A percentile compares a stretch with the other conserved stretches of the same genome.
Evolutionary conservation across 108 stramenopile genomes (phyloP).

Genomic region (Discostella pseudostelligera): DNA sequence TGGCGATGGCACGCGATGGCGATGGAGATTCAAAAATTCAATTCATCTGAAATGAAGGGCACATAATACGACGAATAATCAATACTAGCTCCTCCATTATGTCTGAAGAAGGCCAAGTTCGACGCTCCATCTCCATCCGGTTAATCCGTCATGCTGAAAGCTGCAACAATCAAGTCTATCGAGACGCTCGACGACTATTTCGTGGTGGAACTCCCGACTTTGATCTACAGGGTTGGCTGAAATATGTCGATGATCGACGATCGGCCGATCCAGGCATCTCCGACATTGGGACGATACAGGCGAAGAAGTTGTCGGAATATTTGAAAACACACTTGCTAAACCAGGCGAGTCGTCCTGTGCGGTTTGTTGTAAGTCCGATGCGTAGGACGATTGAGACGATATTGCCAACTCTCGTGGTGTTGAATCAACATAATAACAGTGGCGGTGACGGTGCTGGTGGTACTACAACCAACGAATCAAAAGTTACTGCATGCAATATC

Average conservation of each 20-base stretch:
- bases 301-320: constrained; percentile 51
- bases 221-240: constrained; percentile 59
- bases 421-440: constrained; percentile 22
- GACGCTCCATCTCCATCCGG: constrained; percentile 54
- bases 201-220: constrained; percentile 64
- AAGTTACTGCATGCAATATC: constrained; percentile 12
- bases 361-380: constrained; percentile 74
- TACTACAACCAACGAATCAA: constrained; percentile 5
- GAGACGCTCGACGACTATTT: constrained; percentile 53
- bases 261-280: constrained; percentile 59
- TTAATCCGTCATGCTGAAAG: constrained; percentile 68
- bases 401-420: constrained; percentile 50
- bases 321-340: constrained; percentile 56
- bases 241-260: constrained; percentile 63
- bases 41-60: neutral
- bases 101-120: constrained; percentile 32
- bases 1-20: no score
- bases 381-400: constrained; percentile 68
- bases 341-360: constrained; percentile 61
- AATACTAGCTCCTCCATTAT: no score
- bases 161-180: constrained; percentile 54
- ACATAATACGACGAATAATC: neutral
- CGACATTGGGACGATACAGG: constrained; percentile 54
- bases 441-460: no score
- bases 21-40: neutral